Conservation (phyloP, 805 yeast species). For the Wickerhamomyces kurtzmanii region DNA sequence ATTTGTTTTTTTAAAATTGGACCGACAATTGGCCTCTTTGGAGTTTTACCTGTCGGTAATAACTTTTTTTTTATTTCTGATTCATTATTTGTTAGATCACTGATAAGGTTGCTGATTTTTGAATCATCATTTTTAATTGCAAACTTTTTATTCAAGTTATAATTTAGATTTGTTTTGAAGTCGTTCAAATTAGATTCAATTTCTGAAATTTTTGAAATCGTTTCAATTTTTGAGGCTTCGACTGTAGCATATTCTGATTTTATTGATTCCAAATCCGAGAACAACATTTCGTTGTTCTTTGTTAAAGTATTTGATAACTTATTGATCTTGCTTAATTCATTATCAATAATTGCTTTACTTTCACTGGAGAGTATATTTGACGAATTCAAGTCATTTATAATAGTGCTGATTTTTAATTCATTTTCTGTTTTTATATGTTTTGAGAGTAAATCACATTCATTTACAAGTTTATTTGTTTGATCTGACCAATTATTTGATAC, state of each 20-base stretch:
- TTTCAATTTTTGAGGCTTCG: too few species aligned
- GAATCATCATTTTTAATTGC: conserved; percentile 10
- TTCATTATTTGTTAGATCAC: conserved; percentile 16
- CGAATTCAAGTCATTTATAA: conserved; percentile 7
- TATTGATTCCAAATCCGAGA: too few species aligned
- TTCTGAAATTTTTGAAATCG: too few species aligned
- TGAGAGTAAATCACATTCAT: conserved; percentile 10
- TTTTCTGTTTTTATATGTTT: conserved; percentile 4
- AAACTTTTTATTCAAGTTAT: conserved; percentile 3
- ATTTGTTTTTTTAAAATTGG: too few species aligned
- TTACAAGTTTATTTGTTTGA: conserved; percentile 11
- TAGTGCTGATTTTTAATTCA: conserved; percentile 3
- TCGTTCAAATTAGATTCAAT: too few species aligned
- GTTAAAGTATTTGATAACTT: conserved; percentile 3
- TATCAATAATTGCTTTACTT: conserved; percentile 7
- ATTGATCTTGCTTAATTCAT: conserved; percentile 9
- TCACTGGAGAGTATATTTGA: conserved; percentile 7
- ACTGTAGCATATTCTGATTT: conserved; percentile 1
- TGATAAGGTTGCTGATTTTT: conserved; percentile 7
- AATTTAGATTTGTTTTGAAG: too few species aligned
- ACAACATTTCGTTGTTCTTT: too few species aligned
- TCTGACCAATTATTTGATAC: conserved; percentile 11
- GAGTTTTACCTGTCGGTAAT: conserved; percentile 21
- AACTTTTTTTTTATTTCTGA: conserved; percentile 12
- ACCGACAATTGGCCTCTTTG: too few species aligned